Percentiles rank a stretch among this genome's conserved stretches.
Evolutionary conservation across 2,329 filamentous ascomycete genomes (phyloP).

Genomic region (Samsoniella hepiali): DNA sequence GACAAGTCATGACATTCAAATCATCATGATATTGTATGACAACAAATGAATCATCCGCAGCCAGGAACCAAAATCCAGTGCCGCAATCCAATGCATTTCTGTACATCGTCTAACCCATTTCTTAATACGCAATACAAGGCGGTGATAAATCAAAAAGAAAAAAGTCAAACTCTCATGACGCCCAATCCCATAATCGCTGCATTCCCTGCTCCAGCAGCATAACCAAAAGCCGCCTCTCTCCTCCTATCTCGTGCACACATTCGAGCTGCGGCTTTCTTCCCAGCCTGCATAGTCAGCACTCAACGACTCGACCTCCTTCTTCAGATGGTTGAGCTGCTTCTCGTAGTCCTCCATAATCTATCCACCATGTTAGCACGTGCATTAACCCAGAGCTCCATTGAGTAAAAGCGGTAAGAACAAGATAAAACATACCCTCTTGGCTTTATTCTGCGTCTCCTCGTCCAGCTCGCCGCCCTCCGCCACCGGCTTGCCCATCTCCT

Average conservation of each 20-base stretch:
- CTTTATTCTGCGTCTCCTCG: conserved; percentile 66
- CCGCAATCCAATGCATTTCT: background rate
- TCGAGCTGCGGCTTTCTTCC: conserved; percentile 48
- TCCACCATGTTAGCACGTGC: conserved; percentile 21
- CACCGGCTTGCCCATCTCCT: conserved; percentile 68
- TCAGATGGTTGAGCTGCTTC: conserved; percentile 72
- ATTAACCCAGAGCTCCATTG: background rate
- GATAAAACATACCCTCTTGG: conserved; percentile 68
- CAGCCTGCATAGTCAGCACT: conserved; percentile 55
- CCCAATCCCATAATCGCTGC: conserved; percentile 1
- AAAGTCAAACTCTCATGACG: conserved; percentile 3
- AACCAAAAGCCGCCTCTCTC: background rate
- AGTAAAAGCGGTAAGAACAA: background rate
- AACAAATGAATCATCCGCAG: background rate
- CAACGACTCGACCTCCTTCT: conserved; percentile 65
- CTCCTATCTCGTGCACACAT: conserved; percentile 30
- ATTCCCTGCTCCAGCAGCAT: background rate
- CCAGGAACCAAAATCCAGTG: background rate
- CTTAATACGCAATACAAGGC: background rate
- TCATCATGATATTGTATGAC: background rate
- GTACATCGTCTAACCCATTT: conserved; percentile 14
- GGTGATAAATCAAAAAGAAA: background rate
- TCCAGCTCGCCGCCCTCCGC: conserved; percentile 57
- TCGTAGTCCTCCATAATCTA: conserved; percentile 80
- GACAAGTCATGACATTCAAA: background rate